phyloP scores from a whole-genome alignment of 495 filamentous ascomycete genomes.

The Pyrenula aspistea region DNA sequence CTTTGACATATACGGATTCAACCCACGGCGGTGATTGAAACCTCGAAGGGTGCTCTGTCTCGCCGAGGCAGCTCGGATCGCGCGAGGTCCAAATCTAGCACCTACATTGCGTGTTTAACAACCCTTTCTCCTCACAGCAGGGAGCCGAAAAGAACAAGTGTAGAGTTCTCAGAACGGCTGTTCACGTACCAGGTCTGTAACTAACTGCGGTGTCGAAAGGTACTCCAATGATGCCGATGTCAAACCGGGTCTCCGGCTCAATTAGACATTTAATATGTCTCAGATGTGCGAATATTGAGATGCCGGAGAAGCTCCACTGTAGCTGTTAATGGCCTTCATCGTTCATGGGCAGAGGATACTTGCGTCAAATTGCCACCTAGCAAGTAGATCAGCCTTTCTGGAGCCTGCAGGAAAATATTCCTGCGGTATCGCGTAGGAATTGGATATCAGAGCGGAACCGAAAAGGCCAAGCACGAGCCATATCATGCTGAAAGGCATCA shows the following conservation, averaged over 20 bases:
- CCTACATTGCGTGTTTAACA: no score
- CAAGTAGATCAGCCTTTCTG: no score
- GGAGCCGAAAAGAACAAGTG: background rate
- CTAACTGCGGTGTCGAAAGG: conserved; percentile 77
- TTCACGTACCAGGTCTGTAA: conserved; percentile 56
- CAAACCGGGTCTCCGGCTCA: conserved; percentile 50
- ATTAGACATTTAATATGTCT: conserved; percentile 63
- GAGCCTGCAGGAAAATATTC: no score
- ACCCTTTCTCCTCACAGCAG: no score
- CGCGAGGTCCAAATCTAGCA: conserved; percentile 70
- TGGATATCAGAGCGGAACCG: no score
- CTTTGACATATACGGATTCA: conserved; percentile 69
- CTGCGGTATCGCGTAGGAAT: no score
- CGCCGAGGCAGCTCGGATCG: conserved; percentile 67
- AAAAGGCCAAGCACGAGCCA: no score
- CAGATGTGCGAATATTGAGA: conserved; percentile 71
- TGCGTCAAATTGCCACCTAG: no score
- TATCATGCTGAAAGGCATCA: no score
- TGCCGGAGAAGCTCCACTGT: conserved; percentile 67
- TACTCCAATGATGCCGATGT: conserved; percentile 71
- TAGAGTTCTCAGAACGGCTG: background rate
- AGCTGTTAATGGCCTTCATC: background rate
- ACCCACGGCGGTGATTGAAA: conserved; percentile 64
- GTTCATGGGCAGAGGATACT: no score
- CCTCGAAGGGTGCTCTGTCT: conserved; percentile 60